phyloP scores from a whole-genome alignment of 2,329 filamentous ascomycete species.

The Hypoxylon sp. region DNA sequence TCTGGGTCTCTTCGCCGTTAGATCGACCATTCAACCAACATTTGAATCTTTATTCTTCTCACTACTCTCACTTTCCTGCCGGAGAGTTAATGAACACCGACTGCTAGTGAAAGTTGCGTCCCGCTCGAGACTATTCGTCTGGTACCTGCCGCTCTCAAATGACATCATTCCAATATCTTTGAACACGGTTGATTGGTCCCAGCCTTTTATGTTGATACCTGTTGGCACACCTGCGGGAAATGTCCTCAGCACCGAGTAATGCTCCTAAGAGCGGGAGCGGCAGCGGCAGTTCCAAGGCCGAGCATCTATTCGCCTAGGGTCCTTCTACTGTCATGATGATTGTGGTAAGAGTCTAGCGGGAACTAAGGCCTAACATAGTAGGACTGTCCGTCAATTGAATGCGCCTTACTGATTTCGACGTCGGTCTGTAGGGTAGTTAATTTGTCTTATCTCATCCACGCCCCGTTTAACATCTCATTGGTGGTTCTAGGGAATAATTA shows the following conservation, averaged over 20 bases:
- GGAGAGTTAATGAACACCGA: constrained; percentile 23
- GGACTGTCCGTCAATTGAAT: constrained; percentile 27
- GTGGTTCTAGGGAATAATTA: constrained; percentile 24
- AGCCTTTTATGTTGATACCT: constrained; percentile 15
- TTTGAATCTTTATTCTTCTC: constrained; percentile 15
- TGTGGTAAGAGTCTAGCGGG: constrained; percentile 24
- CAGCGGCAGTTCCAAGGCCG: constrained; percentile 40
- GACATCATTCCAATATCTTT: constrained; percentile 34
- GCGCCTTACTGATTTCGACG: constrained; percentile 28
- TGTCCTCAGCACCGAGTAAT: constrained; percentile 22
- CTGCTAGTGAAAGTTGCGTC: constrained; percentile 6
- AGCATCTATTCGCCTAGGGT: constrained; percentile 20
- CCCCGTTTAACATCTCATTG: constrained; percentile 23
- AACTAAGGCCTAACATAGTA: constrained; percentile 34
- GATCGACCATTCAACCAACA: constrained; percentile 43
- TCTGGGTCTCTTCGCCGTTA: constrained; percentile 46
- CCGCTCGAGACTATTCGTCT: constrained; percentile 7
- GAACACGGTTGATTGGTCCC: constrained; percentile 27
- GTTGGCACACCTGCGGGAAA: constrained; percentile 29
- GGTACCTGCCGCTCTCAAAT: constrained; percentile 23
- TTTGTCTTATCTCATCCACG: constrained; percentile 36
- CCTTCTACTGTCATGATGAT: constrained; percentile 15
- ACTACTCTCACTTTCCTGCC: constrained; percentile 7
- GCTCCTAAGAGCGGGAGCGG: constrained; percentile 32
- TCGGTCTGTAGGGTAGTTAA: constrained; percentile 37